Conservation (phyloP, 2,329 filamentous ascomycete genomes). For the Zasmidium cellare region DNA sequence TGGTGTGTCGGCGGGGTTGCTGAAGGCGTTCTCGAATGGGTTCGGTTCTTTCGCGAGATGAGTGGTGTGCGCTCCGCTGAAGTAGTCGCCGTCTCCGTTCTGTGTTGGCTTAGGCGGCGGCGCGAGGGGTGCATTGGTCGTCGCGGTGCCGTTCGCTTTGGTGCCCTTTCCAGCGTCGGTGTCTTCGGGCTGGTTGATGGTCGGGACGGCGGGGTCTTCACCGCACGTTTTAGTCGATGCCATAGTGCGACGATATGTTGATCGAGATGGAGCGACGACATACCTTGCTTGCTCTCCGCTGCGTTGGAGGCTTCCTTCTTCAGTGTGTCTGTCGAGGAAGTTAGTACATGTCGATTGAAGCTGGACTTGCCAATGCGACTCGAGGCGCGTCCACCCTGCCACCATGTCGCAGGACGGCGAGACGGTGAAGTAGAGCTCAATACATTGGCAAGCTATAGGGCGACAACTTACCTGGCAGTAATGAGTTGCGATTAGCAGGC, state of each 20-base stretch:
- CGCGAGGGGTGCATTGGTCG: conserved; percentile 51
- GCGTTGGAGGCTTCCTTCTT: conserved; percentile 18
- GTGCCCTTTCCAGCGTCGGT: conserved; percentile 17
- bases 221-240: conserved; percentile 6
- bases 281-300: conserved; percentile 21
- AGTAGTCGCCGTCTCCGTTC: conserved; percentile 52
- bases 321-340: conserved; percentile 14
- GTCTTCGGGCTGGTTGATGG: conserved; percentile 37
- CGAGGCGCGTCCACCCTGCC: not conserved
- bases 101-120: conserved; percentile 51
- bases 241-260: not conserved
- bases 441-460: not conserved
- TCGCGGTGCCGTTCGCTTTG: conserved; percentile 34
- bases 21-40: conserved; percentile 95
- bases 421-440: conserved; percentile 3
- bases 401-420: not conserved
- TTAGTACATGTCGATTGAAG: conserved; percentile 9
- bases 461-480: conserved; percentile 31
- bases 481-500: conserved; percentile 24
- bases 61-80: conserved; percentile 44
- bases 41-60: conserved; percentile 81
- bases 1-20: conserved; percentile 72
- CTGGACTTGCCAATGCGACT: not conserved
- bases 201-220: conserved; percentile 27
- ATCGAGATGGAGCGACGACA: conserved; percentile 8